Evolutionary conservation across 371 early-diverging fungal genomes (phyloP), one percentile per base, ranked within the genome.

Genomic region (Vavraia culicis): DNA sequence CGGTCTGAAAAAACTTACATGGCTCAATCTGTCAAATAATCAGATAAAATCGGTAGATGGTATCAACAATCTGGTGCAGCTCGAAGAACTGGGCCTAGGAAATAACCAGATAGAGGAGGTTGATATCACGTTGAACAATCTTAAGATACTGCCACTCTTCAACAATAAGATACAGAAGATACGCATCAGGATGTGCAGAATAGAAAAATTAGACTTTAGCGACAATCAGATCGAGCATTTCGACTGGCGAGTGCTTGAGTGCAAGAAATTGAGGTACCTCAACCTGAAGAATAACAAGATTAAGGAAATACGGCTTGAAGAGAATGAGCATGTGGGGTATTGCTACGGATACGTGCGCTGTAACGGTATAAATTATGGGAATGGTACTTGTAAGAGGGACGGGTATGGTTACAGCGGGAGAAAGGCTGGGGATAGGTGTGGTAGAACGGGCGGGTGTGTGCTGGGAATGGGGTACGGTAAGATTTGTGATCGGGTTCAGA

Each of bases 21-120:
- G 78, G 79, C 72, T 80, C 13, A 80, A 78, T 48, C 54, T 78
- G 4, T 75, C 75, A 34, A 79, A 77, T 56, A 80, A 80, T 63
- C 63, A 61, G 13, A 52, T 80, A 10, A 58, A 49, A 4, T 42
- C 60, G 1, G 41, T 80, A 1, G 50, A 56, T 4, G 57, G 70
- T 7, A 64, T 80, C 44, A 67, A 69, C 1, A 58, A 71, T 16
- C 59, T 80, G 44, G 61, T 52, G 4, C 65, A 64, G 10, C 61
- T 80, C 0, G 76, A 77, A 37, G 78, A 78, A 52, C 61, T 78
- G 31, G 79, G 78, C 0, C 57, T 80, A 18, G 80, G 77, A 1
- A 75, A 75, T 47, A 80, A 80, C 59, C 52, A 62, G 7, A 50
- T 80, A 0, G 49, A 53, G 11, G 53, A 55, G 0, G 56, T 80